Evolutionary conservation across 805 yeast genomes (phyloP).

Genomic region (Yamadazyma insecticola): DNA sequence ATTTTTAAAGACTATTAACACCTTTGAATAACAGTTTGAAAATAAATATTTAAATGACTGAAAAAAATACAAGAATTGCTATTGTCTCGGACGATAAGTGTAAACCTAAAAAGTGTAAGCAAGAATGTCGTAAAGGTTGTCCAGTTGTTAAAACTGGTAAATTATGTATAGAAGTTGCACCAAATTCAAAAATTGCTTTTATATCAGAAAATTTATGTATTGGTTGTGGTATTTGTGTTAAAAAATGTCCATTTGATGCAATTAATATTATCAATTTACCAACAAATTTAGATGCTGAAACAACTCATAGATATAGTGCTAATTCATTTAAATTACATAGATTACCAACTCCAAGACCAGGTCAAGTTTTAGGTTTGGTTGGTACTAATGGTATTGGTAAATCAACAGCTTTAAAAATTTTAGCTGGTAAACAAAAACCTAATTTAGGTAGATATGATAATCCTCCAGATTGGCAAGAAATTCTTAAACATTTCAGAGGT

Average conservation of each 20-base stretch:
- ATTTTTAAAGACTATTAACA: too few species aligned
- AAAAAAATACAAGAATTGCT: slow-evolving; percentile 79
- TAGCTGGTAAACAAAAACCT: slow-evolving; percentile 97
- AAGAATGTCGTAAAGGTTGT: slow-evolving; percentile 94
- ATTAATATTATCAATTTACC: slow-evolving; percentile 94
- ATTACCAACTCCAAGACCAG: slow-evolving; percentile 97
- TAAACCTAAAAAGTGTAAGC: slow-evolving; percentile 97
- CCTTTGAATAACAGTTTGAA: slow-evolving; percentile 9
- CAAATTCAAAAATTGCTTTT: slow-evolving; percentile 87
- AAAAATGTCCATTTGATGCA: slow-evolving; percentile 98
- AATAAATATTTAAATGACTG: too few species aligned
- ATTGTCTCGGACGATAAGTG: slow-evolving; percentile 92
- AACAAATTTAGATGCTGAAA: slow-evolving; percentile 86
- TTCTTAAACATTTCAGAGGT: slow-evolving; percentile 88
- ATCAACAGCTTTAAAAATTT: slow-evolving; percentile 92
- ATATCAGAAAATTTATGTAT: slow-evolving; percentile 92
- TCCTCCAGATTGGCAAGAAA: slow-evolving; percentile 98
- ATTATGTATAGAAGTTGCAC: slow-evolving; percentile 93
- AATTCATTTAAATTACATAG: slow-evolving; percentile 96
- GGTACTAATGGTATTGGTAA: slow-evolving; percentile 99
- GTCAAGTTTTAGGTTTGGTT: slow-evolving; percentile 95
- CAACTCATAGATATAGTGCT: slow-evolving; percentile 96
- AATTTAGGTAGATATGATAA: slow-evolving; percentile 90
- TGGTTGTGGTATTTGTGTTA: slow-evolving; percentile 99
- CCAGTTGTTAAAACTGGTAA: slow-evolving; percentile 98